Conservation (phyloP, 306 rosid species). For the Begonia loranthoides region DNA sequence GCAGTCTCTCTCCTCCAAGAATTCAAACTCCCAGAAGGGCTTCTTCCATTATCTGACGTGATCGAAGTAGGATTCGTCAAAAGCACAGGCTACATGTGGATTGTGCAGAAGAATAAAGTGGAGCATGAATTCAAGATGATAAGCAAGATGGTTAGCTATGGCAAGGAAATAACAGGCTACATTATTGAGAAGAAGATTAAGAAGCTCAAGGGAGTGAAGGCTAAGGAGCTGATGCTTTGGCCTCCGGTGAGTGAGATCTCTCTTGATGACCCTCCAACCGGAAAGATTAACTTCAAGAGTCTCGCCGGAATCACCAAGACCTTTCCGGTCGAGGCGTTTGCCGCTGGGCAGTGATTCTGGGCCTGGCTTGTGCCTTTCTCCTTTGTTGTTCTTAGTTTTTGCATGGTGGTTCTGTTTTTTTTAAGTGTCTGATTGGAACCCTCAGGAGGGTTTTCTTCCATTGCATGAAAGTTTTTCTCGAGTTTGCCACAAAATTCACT, state of each 20-base stretch:
- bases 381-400: no score
- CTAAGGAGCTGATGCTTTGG: slow-evolving; percentile 87
- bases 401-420: no score
- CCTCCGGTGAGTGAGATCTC: slow-evolving; percentile 79
- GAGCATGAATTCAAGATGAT: slow-evolving; percentile 74
- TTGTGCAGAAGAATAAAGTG: slow-evolving; percentile 64
- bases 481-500: no score
- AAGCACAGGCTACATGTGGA: slow-evolving; percentile 71
- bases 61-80: slow-evolving; percentile 67
- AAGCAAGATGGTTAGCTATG: slow-evolving; percentile 66
- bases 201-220: slow-evolving; percentile 83
- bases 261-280: slow-evolving; percentile 32
- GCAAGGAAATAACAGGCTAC: slow-evolving; percentile 43
- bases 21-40: slow-evolving; percentile 60
- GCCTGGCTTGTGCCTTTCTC: no score
- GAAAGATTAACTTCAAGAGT: slow-evolving; percentile 85
- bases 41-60: slow-evolving; percentile 55
- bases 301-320: slow-evolving; percentile 87
- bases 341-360: slow-evolving; percentile 60
- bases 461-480: no score
- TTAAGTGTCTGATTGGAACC: no score
- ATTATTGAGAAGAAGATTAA: slow-evolving; percentile 46
- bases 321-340: slow-evolving; percentile 76
- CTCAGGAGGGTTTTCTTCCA: no score
- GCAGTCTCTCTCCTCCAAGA: slow-evolving; percentile 48